Conservation (phyloP, 2,329 filamentous ascomycete species). For the Monosporascus sp. region DNA sequence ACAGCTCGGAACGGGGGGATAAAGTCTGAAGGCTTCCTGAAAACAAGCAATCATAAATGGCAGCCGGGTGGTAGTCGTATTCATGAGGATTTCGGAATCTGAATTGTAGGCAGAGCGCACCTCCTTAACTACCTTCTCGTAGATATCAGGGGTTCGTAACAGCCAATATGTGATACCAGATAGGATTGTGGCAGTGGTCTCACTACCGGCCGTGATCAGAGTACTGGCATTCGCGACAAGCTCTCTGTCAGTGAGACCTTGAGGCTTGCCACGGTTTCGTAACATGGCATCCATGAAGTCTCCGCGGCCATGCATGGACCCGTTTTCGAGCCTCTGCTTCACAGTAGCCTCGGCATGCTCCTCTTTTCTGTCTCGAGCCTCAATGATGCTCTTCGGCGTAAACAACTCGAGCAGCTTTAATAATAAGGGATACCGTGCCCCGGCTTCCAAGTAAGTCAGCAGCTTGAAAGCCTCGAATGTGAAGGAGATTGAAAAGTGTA, state of each 20-base stretch:
- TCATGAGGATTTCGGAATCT: slow-evolving; percentile 38
- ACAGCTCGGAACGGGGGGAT: slow-evolving; percentile 17
- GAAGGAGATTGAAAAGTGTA: slow-evolving; percentile 13
- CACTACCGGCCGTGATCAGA: slow-evolving; percentile 24
- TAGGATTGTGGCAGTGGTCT: slow-evolving; percentile 27
- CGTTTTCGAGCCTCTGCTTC: slow-evolving; percentile 6
- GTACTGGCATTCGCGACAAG: slow-evolving; percentile 26
- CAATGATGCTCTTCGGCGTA: too few species aligned
- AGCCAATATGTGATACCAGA: slow-evolving; percentile 22
- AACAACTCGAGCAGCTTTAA: slow-evolving; percentile 20
- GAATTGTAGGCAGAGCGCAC: slow-evolving; percentile 42
- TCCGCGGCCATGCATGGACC: slow-evolving; percentile 17
- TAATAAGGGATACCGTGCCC: slow-evolving; percentile 9
- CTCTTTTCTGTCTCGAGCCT: slow-evolving; percentile 5
- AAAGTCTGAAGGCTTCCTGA: slow-evolving; percentile 20
- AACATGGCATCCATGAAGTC: slow-evolving; percentile 29
- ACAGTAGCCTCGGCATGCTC: slow-evolving; percentile 20
- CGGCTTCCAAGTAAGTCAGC: slow-evolving; percentile 16
- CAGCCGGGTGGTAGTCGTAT: slow-evolving; percentile 21
- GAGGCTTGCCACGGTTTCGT: slow-evolving; percentile 22
- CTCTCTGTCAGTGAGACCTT: slow-evolving; percentile 24
- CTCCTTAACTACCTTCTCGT: slow-evolving; percentile 27
- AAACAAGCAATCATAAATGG: slow-evolving; percentile 21
- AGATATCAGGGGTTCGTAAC: slow-evolving; percentile 24
- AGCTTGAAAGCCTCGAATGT: slow-evolving; percentile 18